These are phyloP conservation scores for Claviceps pazoutovae DNA, from an alignment of 2,329 filamentous ascomycete genomes.

Conservation along the genomic window DNA sequence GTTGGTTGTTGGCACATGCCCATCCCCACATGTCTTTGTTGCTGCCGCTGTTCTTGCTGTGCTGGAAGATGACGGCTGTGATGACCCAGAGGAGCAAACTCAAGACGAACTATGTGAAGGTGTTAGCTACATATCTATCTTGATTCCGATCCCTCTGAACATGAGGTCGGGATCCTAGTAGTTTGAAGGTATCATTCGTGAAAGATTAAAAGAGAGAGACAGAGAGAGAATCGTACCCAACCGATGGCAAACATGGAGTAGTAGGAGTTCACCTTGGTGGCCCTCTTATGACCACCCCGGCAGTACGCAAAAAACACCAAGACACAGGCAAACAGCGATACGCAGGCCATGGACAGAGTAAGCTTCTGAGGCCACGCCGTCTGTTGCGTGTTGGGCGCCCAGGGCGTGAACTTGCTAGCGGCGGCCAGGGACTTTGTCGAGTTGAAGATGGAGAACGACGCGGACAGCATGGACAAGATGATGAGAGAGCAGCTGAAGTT, in stretches of 20 bases:
- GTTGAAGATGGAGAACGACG: constrained; percentile 88
- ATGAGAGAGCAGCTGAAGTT: constrained; percentile 97
- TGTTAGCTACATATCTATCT: no score
- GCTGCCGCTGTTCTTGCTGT: constrained; percentile 51
- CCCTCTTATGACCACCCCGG: constrained; percentile 72
- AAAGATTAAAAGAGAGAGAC: background rate
- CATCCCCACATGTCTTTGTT: constrained; percentile 95
- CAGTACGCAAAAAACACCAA: constrained; percentile 75
- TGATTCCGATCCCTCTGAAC: no score
- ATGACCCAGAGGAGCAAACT: constrained; percentile 86
- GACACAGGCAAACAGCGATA: constrained; percentile 70
- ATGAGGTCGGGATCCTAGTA: background rate
- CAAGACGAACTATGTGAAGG: constrained; percentile 52
- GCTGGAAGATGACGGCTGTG: constrained; percentile 72
- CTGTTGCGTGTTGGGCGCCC: constrained; percentile 60
- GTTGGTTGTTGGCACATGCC: constrained; percentile 85
- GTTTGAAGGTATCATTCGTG: no score
- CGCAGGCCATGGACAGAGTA: constrained; percentile 61
- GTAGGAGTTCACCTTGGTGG: constrained; percentile 88
- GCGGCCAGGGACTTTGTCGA: constrained; percentile 61
- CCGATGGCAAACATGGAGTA: constrained; percentile 88
- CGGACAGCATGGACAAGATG: constrained; percentile 75
- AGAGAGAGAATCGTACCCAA: constrained; percentile 38
- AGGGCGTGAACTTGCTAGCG: constrained; percentile 70
- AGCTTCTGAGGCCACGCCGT: constrained; percentile 73